Base-by-base conservation (phyloP, 1,139 yeast species). In the Spencermartinsiella ligniputridi region DNA sequence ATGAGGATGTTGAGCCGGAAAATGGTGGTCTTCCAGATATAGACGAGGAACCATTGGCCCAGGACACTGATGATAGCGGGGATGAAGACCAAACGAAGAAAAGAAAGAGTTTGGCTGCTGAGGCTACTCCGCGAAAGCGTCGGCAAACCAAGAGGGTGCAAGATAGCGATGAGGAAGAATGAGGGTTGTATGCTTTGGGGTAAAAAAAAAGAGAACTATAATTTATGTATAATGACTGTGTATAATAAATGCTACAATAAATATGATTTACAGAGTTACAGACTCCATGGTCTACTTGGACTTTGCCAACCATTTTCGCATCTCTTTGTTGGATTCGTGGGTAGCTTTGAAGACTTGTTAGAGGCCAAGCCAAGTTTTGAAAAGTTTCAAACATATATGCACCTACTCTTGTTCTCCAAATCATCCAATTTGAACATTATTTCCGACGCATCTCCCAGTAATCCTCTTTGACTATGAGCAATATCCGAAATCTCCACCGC, bases 371-470 rank as follows among this genome's bases (percentile, higher is more conserved):
- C 18, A 1, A 6, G 11, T 24, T 21, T 21, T 15, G 20, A 13
- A 15, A 24, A n/a, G n/a, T n/a, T n/a, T n/a, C n/a, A n/a, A n/a
- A n/a, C n/a, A 25, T 13, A 19, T 13, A 8, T 9, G 17, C n/a
- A 51, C 66, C 50, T 47, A 61, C 67, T 53, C 38, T 64, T 65
- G 60, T 76, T 78, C 57, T 88, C 96, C 61, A 78, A 83, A 57
- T 82, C 92, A 59, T 89, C 96, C 52, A 88, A 68, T 12, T 81
- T 78, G 51, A 75, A 69, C 44, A 83, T 58, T 54, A 86, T 84
- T 34, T 74, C 77, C 18, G 66, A 51, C 18, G 59, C 61, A 42
- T 63, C 69, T 24, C 57, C 50, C 40, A 46, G 49, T 52, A 63
- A 57, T 13, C 69, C 68, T 35, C 66, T 15, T 30, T 78, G 71